Evolutionary conservation across 306 rosid species (phyloP).

Genomic region (Vigna hirtella): DNA sequence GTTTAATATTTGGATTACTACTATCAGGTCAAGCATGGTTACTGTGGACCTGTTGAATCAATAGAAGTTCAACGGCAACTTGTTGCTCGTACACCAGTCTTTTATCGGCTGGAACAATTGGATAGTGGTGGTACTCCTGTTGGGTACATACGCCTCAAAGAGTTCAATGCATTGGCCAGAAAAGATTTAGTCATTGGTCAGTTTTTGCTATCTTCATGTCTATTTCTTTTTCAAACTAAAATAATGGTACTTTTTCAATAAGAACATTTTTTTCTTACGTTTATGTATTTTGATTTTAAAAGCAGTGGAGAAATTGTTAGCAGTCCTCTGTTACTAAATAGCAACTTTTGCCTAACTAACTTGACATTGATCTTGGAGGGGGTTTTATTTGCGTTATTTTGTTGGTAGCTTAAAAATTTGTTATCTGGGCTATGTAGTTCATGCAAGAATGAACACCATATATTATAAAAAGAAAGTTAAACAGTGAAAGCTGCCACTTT

Average conservation of each 20-base stretch:
- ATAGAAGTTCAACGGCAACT: constrained; percentile 80
- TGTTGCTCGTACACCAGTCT: constrained; percentile 92
- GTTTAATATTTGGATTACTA: constrained; percentile 41
- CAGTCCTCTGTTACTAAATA: constrained; percentile 36
- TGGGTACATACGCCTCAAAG: constrained; percentile 90
- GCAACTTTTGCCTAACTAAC: neutral
- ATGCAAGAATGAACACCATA: constrained; percentile 20
- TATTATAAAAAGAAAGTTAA: constrained; percentile 15
- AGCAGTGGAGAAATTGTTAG: constrained; percentile 9
- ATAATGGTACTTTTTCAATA: constrained; percentile 23
- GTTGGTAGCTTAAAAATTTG: constrained; percentile 10
- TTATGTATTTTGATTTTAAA: neutral
- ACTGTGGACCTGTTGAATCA: constrained; percentile 86
- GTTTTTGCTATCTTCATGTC: constrained; percentile 35
- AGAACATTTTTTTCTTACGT: neutral
- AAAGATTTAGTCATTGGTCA: constrained; percentile 89
- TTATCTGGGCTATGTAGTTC: neutral
- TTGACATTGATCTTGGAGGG: neutral
- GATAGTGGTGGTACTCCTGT: constrained; percentile 67
- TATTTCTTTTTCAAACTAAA: neutral
- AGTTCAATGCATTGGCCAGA: constrained; percentile 96
- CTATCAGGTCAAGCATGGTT: constrained; percentile 88
- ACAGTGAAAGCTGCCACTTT: constrained; percentile 4
- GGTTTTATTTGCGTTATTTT: constrained; percentile 5
- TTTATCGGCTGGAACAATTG: constrained; percentile 79